Evolutionary conservation across 305 asterid genomes (phyloP).

Genomic region (Withania somnifera): DNA sequence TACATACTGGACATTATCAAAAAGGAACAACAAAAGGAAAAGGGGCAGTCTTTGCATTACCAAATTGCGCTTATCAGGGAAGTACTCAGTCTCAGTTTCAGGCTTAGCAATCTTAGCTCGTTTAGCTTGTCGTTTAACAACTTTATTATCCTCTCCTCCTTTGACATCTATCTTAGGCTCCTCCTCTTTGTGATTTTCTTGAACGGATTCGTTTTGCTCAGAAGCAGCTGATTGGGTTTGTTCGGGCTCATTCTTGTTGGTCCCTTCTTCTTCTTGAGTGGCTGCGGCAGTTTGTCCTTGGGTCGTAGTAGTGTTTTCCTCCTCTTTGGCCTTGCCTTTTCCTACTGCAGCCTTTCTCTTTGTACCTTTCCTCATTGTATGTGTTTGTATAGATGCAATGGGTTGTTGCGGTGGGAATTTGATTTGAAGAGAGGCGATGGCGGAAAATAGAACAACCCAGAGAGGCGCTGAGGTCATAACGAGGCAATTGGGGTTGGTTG

Average conservation of each 20-base stretch:
- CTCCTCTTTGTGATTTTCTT: neutral
- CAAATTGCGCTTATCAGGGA: constrained; percentile 62
- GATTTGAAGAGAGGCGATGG: constrained; percentile 34
- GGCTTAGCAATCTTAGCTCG: constrained; percentile 32
- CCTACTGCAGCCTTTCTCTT: constrained; percentile 45
- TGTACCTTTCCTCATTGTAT: constrained; percentile 40
- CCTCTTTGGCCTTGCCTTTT: constrained; percentile 5
- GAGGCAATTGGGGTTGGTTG: neutral
- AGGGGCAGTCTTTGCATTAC: constrained; percentile 13
- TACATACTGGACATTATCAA: neutral
- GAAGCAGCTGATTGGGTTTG: constrained; percentile 10
- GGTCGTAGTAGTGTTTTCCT: neutral
- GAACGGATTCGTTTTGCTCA: constrained; percentile 12
- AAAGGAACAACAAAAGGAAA: neutral
- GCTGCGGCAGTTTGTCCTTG: neutral
- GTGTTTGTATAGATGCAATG: neutral
- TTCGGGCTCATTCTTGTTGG: neutral
- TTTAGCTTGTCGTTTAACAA: constrained; percentile 33
- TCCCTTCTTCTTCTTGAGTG: neutral
- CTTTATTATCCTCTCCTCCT: constrained; percentile 25
- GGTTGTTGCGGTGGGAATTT: constrained; percentile 20
- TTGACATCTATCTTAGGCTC: neutral
- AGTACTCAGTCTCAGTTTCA: constrained; percentile 50
- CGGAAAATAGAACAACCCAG: neutral
- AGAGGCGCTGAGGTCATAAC: neutral